phyloP scores from a whole-genome alignment of 1,284 basidiomycete genomes.

The Microbotryomycetes sp. region DNA sequence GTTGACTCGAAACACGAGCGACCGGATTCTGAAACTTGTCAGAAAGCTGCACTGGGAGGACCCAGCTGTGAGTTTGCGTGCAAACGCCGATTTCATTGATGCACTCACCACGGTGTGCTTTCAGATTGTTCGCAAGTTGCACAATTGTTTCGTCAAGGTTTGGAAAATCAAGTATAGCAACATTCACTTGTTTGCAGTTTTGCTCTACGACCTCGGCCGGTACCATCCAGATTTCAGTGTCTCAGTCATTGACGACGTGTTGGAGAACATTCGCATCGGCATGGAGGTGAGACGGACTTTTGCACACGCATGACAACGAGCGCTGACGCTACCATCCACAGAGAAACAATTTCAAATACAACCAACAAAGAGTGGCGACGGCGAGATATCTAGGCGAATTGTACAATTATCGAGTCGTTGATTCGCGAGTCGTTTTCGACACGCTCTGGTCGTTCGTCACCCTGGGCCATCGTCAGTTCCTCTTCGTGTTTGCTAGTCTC shows the following conservation, averaged over 20 bases:
- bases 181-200: constrained; percentile 83
- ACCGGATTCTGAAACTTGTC: constrained; percentile 58
- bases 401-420: constrained; percentile 92
- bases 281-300: constrained; percentile 53
- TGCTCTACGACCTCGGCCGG: constrained; percentile 85
- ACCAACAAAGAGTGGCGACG: constrained; percentile 83
- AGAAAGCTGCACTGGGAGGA: constrained; percentile 97
- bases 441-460: constrained; percentile 91
- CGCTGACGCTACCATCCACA: constrained; percentile 17
- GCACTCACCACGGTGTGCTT: constrained; percentile 32
- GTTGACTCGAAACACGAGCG: constrained; percentile 54
- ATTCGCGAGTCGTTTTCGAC: constrained; percentile 84
- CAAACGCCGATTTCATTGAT: constrained; percentile 48
- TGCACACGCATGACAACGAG: neutral
- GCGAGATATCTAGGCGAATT: constrained; percentile 93
- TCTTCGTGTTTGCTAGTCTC: neutral
- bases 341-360: constrained; percentile 88
- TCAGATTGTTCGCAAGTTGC: constrained; percentile 40
- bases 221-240: constrained; percentile 86
- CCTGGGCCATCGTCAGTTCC: constrained; percentile 80
- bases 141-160: constrained; percentile 85
- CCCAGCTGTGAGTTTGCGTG: constrained; percentile 42
- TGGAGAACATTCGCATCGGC: constrained; percentile 84
- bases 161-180: constrained; percentile 94
- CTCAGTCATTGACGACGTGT: constrained; percentile 82